Percentiles rank a stretch among this genome's conserved stretches.
phyloP scores from a whole-genome alignment of 2,329 filamentous ascomycete genomes.

The Fusarium sororula region DNA sequence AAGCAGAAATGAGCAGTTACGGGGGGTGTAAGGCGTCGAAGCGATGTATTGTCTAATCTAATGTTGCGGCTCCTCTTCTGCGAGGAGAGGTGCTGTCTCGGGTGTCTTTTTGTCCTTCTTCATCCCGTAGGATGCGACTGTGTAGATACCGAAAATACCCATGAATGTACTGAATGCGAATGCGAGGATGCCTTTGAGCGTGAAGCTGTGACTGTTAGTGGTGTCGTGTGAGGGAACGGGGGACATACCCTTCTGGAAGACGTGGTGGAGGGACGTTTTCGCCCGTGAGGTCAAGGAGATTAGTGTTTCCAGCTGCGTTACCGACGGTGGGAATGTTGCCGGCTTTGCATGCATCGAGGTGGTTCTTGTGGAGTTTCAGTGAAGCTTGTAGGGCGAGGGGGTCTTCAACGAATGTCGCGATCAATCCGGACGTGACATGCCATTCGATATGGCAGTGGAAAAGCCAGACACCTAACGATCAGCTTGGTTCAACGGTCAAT shows the following conservation, averaged over 20 bases:
- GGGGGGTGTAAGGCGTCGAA: not conserved
- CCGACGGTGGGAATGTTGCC: slow-evolving; percentile 63
- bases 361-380: slow-evolving; percentile 67
- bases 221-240: not conserved
- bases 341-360: slow-evolving; percentile 66
- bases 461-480: slow-evolving; percentile 64
- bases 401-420: slow-evolving; percentile 71
- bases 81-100: slow-evolving; percentile 39
- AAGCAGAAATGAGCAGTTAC: not conserved
- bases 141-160: slow-evolving; percentile 73
- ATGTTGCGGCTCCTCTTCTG: not conserved
- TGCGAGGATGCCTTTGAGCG: slow-evolving; percentile 75
- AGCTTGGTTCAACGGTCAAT: not conserved
- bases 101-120: slow-evolving; percentile 25
- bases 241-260: slow-evolving; percentile 68
- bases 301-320: slow-evolving; percentile 79
- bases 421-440: slow-evolving; percentile 75
- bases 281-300: slow-evolving; percentile 71
- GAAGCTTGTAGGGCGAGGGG: slow-evolving; percentile 69
- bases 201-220: slow-evolving; percentile 60
- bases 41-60: slow-evolving; percentile 14
- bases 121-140: slow-evolving; percentile 72
- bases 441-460: slow-evolving; percentile 87
- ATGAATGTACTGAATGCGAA: slow-evolving; percentile 76
- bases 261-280: slow-evolving; percentile 63